Conservation (phyloP, 2,329 filamentous ascomycete genomes). For the Orbilia ellipsospora region DNA sequence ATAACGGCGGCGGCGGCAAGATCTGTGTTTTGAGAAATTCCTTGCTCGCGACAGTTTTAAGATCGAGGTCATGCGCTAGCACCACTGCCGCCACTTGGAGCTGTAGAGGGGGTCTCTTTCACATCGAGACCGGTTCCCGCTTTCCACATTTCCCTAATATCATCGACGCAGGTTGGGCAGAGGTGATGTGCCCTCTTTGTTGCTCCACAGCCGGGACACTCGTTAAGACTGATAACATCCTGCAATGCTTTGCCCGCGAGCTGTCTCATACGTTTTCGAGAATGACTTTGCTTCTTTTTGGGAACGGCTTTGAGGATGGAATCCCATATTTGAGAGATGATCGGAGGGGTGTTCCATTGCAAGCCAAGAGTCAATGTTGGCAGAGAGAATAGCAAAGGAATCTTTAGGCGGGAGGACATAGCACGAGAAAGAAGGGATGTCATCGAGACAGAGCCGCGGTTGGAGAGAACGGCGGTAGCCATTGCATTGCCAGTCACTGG, state of each 20-base stretch:
- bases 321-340: slow-evolving; percentile 70
- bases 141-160: slow-evolving; percentile 66
- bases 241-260: slow-evolving; percentile 95
- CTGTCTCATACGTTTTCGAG: slow-evolving; percentile 91
- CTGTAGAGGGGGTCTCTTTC: too few species aligned
- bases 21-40: too few species aligned
- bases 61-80: too few species aligned
- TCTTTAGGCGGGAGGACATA: slow-evolving; percentile 64
- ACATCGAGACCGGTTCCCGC: slow-evolving; percentile 53
- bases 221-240: slow-evolving; percentile 87
- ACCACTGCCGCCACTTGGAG: too few species aligned
- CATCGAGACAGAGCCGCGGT: slow-evolving; percentile 66
- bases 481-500: too few species aligned
- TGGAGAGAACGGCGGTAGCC: slow-evolving; percentile 67
- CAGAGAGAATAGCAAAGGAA: slow-evolving; percentile 61
- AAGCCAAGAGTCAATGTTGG: slow-evolving; percentile 71
- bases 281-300: slow-evolving; percentile 98
- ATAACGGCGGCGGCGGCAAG: too few species aligned
- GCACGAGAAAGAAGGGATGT: slow-evolving; percentile 64
- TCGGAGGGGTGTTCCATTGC: slow-evolving; percentile 71
- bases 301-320: slow-evolving; percentile 90
- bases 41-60: too few species aligned
- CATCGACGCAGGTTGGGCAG: slow-evolving; percentile 85
- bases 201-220: slow-evolving; percentile 87
- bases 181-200: slow-evolving; percentile 88